Conservation (phyloP, 2,329 filamentous ascomycete genomes). For the Fusarium coffeatum region DNA sequence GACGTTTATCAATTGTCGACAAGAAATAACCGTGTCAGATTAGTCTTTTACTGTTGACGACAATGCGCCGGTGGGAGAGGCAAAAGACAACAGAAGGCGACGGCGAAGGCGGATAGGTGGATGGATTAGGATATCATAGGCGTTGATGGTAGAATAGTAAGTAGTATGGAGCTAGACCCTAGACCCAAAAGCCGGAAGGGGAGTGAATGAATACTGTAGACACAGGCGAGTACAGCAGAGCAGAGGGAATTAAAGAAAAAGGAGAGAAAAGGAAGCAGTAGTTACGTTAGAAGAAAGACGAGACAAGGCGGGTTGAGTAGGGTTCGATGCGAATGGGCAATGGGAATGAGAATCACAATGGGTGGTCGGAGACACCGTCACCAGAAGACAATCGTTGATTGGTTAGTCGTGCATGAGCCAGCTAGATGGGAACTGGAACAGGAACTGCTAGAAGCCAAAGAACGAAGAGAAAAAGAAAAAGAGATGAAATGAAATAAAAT, state of each 20-base stretch:
- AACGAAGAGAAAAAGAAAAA: slow-evolving; percentile 34
- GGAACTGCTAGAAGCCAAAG: slow-evolving; percentile 31
- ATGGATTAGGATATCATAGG: slow-evolving; percentile 10
- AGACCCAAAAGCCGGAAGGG: slow-evolving; percentile 26
- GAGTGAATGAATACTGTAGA: background rate
- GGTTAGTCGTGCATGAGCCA: slow-evolving; percentile 31
- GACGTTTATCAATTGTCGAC: background rate
- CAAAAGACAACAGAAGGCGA: slow-evolving; percentile 2
- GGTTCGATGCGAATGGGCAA: slow-evolving; percentile 18
- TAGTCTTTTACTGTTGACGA: slow-evolving; percentile 4
- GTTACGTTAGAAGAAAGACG: slow-evolving; percentile 21
- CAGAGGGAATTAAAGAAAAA: slow-evolving; percentile 2
- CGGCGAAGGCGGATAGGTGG: slow-evolving; percentile 12
- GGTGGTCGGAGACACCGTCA: slow-evolving; percentile 40
- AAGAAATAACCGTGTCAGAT: background rate
- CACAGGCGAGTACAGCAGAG: background rate
- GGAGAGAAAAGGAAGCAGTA: background rate
- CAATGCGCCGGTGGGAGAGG: slow-evolving; percentile 15
- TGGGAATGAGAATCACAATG: slow-evolving; percentile 2
- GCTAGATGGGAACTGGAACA: slow-evolving; percentile 27
- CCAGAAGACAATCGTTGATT: slow-evolving; percentile 26
- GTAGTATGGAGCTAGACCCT: slow-evolving; percentile 14
- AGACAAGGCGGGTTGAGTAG: slow-evolving; percentile 1
- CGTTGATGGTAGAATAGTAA: background rate
- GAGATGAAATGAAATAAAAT: slow-evolving; percentile 37